phyloP scores from a whole-genome alignment of 1,284 basidiomycete genomes.

The Apiotrichum porosum region DNA sequence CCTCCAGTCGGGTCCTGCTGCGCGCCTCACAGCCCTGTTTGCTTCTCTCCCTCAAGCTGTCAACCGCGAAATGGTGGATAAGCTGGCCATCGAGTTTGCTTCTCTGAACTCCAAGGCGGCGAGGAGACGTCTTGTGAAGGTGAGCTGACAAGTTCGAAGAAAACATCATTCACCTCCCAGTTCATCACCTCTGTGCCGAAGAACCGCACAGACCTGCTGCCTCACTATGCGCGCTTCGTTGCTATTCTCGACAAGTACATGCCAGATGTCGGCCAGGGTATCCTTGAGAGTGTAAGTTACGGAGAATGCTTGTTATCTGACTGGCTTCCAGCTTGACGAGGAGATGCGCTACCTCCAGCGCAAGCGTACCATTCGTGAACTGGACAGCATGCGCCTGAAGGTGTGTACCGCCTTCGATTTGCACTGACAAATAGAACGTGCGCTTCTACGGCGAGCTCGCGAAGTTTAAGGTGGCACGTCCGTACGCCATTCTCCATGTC shows the following conservation, averaged over 20 bases:
- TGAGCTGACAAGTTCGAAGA: conserved; percentile 39
- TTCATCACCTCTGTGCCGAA: conserved; percentile 81
- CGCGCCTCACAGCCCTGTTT: conserved; percentile 85
- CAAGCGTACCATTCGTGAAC: conserved; percentile 85
- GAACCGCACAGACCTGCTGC: conserved; percentile 82
- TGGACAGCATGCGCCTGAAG: conserved; percentile 79
- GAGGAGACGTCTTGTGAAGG: conserved; percentile 80
- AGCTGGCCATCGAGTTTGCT: conserved; percentile 91
- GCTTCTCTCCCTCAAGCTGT: conserved; percentile 89
- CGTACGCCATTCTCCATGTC: conserved; percentile 87
- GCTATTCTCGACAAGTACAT: conserved; percentile 87
- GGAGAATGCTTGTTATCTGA: conserved; percentile 1
- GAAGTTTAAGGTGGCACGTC: conserved; percentile 90
- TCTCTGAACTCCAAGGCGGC: conserved; percentile 95
- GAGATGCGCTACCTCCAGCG: conserved; percentile 94
- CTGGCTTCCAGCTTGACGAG: conserved; percentile 82
- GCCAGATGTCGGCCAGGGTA: conserved; percentile 81
- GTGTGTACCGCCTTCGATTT: too few species aligned
- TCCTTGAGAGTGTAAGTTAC: conserved; percentile 66
- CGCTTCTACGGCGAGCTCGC: conserved; percentile 86
- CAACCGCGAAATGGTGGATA: conserved; percentile 86
- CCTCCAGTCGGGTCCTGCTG: conserved; percentile 72
- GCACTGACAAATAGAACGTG: too few species aligned
- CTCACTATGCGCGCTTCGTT: conserved; percentile 86
- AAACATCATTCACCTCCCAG: conserved; percentile 52